A percentile compares a stretch with the other conserved stretches of the same genome.
These are phyloP conservation scores for Circinella minor DNA, from an alignment of 371 early-diverging fungal genomes.

Conservation along the genomic window DNA sequence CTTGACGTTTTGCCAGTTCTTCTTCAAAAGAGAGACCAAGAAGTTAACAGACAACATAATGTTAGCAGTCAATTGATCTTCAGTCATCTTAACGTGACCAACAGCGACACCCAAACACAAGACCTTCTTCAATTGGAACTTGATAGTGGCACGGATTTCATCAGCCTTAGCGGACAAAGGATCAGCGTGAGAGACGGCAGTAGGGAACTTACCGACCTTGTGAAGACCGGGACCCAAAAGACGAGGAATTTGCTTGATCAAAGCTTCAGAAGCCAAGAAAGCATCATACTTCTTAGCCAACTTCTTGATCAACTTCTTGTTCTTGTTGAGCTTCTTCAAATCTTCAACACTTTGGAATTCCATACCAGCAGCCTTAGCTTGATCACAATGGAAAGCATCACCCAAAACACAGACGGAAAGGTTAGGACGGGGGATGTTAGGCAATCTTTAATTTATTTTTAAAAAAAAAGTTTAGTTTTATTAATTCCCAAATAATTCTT, in stretches of 20 bases:
- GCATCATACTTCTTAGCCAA: constrained; percentile 95
- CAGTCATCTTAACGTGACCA: constrained; percentile 96
- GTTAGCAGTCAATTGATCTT: constrained; percentile 96
- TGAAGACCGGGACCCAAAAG: constrained; percentile 97
- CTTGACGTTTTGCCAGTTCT: constrained; percentile 99
- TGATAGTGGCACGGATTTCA: constrained; percentile 97
- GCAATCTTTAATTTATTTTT: too few species aligned
- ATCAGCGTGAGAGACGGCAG: constrained; percentile 94
- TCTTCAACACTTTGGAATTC: constrained; percentile 97
- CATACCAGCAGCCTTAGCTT: constrained; percentile 92
- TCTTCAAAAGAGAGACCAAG: constrained; percentile 97
- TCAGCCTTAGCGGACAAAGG: constrained; percentile 91
- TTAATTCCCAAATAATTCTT: too few species aligned
- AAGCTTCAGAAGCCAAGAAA: constrained; percentile 96
- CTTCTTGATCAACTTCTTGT: constrained; percentile 99
- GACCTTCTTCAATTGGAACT: constrained; percentile 99
- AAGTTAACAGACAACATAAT: constrained; percentile 98
- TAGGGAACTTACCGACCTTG: constrained; percentile 98
- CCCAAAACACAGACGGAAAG: constrained; percentile 94
- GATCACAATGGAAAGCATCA: constrained; percentile 95
- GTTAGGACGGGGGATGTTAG: constrained; percentile 88
- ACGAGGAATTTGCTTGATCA: constrained; percentile 99
- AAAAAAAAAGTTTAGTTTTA: too few species aligned
- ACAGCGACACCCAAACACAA: constrained; percentile 98
- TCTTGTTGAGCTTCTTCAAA: constrained; percentile 99